phyloP scores from a whole-genome alignment of 2,329 filamentous ascomycete genomes.

The Coleophoma cylindrospora region DNA sequence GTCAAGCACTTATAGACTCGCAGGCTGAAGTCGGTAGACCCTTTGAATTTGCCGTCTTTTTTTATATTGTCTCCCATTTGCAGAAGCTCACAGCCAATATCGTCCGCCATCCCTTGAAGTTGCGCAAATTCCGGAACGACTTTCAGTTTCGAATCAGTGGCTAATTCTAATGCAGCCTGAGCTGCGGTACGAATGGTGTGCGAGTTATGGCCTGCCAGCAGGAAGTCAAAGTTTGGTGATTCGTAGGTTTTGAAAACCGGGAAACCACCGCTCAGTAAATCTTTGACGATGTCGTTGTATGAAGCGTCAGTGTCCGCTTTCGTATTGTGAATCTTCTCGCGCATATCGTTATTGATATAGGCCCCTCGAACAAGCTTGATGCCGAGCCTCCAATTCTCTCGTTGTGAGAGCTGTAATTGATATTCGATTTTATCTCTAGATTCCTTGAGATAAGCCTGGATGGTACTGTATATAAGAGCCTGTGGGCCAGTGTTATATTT shows the following conservation, averaged over 20 bases:
- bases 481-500: constrained; percentile 39
- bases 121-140: constrained; percentile 59
- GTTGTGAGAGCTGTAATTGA: constrained; percentile 37
- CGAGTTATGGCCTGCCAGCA: constrained; percentile 76
- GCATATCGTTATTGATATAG: constrained; percentile 41
- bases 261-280: constrained; percentile 41
- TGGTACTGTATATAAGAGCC: constrained; percentile 41
- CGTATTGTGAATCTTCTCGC: constrained; percentile 36
- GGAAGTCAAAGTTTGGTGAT: constrained; percentile 38
- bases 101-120: constrained; percentile 89
- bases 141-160: constrained; percentile 41
- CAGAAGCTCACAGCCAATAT: constrained; percentile 58
- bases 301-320: constrained; percentile 40
- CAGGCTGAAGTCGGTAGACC: constrained; percentile 7
- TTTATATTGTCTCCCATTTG: constrained; percentile 30
- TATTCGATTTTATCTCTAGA: constrained; percentile 36
- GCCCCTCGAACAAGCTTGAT: constrained; percentile 47
- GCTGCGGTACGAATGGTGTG: background rate
- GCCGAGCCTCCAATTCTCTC: constrained; percentile 40
- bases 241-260: constrained; percentile 30
- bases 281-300: constrained; percentile 49
- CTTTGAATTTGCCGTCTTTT: constrained; percentile 14
- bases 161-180: constrained; percentile 52
- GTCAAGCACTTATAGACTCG: constrained; percentile 37
- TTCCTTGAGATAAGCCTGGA: constrained; percentile 45